Base-by-base conservation (phyloP, 257 asterid genomes). In the Solanum ossicruentum region DNA sequence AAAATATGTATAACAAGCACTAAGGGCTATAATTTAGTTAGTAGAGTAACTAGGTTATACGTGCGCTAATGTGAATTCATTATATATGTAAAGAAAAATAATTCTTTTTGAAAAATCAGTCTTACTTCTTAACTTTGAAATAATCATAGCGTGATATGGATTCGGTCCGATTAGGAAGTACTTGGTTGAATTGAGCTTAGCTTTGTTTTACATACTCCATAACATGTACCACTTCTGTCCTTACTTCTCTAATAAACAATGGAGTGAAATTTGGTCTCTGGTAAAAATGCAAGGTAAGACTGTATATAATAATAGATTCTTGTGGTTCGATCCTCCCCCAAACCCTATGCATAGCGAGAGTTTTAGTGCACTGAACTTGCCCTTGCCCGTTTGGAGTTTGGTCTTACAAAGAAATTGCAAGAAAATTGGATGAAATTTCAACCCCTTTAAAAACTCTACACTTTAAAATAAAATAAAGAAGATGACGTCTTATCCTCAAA, bases 321-420 rank as follows among this genome's bases (percentile, higher is more conserved):
- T 32, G 3, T 32, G 0, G 36, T 32, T 1, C 3, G 3, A 0
- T 32, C 3, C 3, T 32, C 3, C 0, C 3, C 0, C 36, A 32
- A 32, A 32, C 0, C 3, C 36, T 32, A 32, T 32, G 3, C 3
- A 32, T 32, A 32, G 36, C 36, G 36, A 32, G 36, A 2, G 36
- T 3, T 32, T 32, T 32, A 32, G 36, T 32, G 0, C 36, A 32
- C 36, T 3, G 36, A 0, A 32, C 3, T 32, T 32, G 36, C 3
- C 3, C 36, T 32, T 32, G 36, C 3, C 36, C 3, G 36, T 32
- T 32, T 32, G 49, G 49, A 4, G 21, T 67, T 65, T 63, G 71
- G 67, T 60, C 7, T 23, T 60, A 9, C 2, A 15, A 13, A 66
- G 28, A 12, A 16, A 17, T 69, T 69, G 77, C 8, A 12, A 66